These are phyloP conservation scores for Periglandula ipomoeae DNA, from an alignment of 2,329 filamentous ascomycete genomes.

Conservation along the genomic window DNA sequence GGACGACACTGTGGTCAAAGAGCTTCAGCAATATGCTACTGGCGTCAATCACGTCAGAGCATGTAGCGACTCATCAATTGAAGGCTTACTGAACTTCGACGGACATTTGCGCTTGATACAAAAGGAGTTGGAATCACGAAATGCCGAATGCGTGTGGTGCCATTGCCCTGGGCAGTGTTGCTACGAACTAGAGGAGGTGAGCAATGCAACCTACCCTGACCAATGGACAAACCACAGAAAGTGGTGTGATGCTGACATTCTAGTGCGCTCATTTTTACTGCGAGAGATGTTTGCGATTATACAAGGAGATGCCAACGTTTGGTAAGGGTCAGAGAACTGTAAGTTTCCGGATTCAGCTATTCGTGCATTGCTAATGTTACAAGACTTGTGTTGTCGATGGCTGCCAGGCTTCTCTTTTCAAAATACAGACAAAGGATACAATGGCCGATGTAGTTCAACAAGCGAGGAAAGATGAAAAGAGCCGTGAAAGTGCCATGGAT, in stretches of 20 bases:
- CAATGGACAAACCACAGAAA: not conserved
- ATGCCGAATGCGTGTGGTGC: conserved; percentile 3
- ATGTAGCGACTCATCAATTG: conserved; percentile 9
- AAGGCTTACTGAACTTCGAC: conserved; percentile 12
- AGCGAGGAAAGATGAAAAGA: rapidly evolving
- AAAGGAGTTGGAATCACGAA: conserved; percentile 7
- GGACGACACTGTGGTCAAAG: not conserved
- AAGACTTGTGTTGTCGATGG: not conserved
- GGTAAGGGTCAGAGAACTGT: too few relatives aligned
- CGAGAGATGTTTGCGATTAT: conserved; percentile 13
- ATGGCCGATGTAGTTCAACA: not conserved
- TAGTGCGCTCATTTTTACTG: conserved; percentile 28
- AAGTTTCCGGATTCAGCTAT: too few relatives aligned
- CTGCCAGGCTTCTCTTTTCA: not conserved
- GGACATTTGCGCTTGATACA: conserved; percentile 8
- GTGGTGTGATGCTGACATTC: conserved; percentile 7
- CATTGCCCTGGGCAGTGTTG: not conserved
- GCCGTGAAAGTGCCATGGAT: conserved; percentile 18
- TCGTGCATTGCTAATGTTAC: not conserved
- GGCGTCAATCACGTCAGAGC: conserved; percentile 10
- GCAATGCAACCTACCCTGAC: too few relatives aligned
- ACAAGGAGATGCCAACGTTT: too few relatives aligned
- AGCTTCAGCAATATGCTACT: conserved; percentile 6
- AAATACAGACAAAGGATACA: conserved; percentile 1
- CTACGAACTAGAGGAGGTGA: not conserved